These are phyloP conservation scores for Neurospora tetrasperma DNA, from an alignment of 495 filamentous ascomycete genomes.

Conservation along the genomic window DNA sequence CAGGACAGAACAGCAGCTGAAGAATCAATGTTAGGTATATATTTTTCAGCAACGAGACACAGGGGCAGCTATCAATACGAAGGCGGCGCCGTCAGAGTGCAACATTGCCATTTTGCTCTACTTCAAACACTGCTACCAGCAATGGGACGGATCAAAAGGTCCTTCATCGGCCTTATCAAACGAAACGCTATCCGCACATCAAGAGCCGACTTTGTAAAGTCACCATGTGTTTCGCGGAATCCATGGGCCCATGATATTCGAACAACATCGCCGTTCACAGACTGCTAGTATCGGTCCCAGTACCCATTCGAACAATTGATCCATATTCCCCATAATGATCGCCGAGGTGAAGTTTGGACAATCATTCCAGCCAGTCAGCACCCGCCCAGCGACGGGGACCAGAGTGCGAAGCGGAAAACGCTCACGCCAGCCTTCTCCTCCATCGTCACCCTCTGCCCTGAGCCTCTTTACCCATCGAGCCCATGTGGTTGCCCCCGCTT, in stretches of 20 bases:
- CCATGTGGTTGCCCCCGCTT: constrained; percentile 14
- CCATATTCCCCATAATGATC: background rate
- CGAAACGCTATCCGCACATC: background rate
- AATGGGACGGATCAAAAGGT: background rate
- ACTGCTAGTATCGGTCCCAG: background rate
- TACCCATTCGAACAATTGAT: background rate
- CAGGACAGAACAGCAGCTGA: background rate
- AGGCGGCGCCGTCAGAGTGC: background rate
- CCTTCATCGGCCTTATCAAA: background rate
- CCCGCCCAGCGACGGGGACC: background rate
- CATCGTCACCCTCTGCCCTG: constrained; percentile 10
- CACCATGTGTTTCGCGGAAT: background rate
- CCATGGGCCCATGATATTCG: background rate
- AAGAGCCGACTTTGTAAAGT: background rate
- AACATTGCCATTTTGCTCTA: background rate
- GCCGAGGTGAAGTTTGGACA: background rate
- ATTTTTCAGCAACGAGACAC: background rate
- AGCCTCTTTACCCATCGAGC: constrained; percentile 4
- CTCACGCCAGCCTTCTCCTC: background rate
- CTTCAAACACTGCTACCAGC: background rate
- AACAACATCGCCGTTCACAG: background rate
- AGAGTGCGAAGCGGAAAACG: background rate
- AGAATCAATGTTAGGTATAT: background rate
- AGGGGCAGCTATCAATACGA: background rate
- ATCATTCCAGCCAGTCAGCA: background rate